Base-by-base conservation (phyloP, 257 asterid species). In the Prunella vulgaris region DNA sequence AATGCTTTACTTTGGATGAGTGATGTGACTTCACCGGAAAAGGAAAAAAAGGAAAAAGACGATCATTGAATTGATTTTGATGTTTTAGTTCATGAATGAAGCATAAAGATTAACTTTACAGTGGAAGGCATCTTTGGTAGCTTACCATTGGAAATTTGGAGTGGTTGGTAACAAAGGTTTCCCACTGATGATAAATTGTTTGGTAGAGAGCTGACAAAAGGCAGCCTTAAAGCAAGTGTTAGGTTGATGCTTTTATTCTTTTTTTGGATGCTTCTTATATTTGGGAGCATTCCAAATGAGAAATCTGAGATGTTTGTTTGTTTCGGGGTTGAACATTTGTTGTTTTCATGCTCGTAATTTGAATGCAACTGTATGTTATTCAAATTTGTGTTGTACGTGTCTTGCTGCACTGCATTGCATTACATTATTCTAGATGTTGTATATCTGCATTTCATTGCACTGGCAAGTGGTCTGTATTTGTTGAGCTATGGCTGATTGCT, bases 31-130 rank as follows among this genome's bases (percentile, higher is more conserved):
- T 37, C 20, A 2, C 20, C 15, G 2, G 15, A 35, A 46, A 54
- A 15, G 21, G 53, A 5, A 9, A 37, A 20, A 25, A 64, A 0
- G 0, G 10, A 44, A 48, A 22, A 69, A 2, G 0, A 22, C 2
- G 51, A 12, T 21, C 15, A 32, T 53, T 62, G 66, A 42, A 57
- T 75, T 75, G 69, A 52, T 46, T 18, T 21, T 44, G 33, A 1
- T 35, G 37, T 24, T 62, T 62, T 66, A 5, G 48, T 25, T 46
- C 37, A 60, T 46, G 8, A n/a, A 5, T 24, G 12, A 60, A 3
- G 33, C 52, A 53, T 18, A 17, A 28, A 46, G 17, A 3, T 10
- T 60, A 20, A 46, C 60, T n/a, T 15, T 17, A 30, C 3, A 13
- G 10, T 51, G 28, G 24, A 35, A n/a, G 9, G 54, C 20, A 56